phyloP scores from a whole-genome alignment of 257 asterid genomes.

The Striga asiatica region DNA sequence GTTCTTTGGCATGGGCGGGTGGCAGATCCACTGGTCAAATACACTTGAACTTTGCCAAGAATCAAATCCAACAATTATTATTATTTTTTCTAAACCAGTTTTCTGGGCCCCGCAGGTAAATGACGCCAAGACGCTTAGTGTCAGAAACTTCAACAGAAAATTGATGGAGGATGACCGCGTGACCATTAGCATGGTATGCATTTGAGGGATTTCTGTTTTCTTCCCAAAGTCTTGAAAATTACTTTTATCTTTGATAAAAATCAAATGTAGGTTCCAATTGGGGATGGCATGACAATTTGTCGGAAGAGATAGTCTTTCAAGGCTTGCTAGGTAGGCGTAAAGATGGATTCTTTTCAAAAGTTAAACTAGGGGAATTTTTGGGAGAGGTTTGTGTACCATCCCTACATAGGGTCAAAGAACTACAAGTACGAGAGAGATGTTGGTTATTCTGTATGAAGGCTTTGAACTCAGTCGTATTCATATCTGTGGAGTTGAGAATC shows the following conservation, averaged over 20 bases:
- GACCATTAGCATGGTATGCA: constrained; percentile 76
- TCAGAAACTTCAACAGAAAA: constrained; percentile 51
- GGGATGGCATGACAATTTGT: constrained; percentile 86
- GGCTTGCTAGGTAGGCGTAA: not conserved
- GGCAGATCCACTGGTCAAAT: constrained; percentile 69
- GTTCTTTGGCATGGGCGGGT: constrained; percentile 97
- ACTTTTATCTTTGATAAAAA: not conserved
- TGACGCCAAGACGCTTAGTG: constrained; percentile 57
- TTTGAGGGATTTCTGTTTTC: not conserved
- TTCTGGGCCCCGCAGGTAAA: constrained; percentile 40
- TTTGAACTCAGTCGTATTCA: too few relatives aligned
- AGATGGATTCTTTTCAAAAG: not conserved
- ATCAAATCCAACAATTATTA: not conserved
- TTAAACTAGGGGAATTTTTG: not conserved
- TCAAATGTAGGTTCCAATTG: constrained; percentile 53
- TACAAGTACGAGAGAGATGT: not conserved
- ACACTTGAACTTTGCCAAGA: constrained; percentile 4
- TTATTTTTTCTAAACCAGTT: constrained; percentile 1
- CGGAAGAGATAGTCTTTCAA: constrained; percentile 32
- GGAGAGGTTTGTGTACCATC: not conserved
- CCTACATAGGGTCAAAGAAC: not conserved
- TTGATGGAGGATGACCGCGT: constrained; percentile 75
- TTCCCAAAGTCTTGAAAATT: not conserved
- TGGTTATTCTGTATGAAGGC: too few relatives aligned
- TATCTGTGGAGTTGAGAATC: too few relatives aligned